Base-by-base conservation (phyloP, 495 filamentous ascomycete genomes). In the Penicillium bialowiezense region DNA sequence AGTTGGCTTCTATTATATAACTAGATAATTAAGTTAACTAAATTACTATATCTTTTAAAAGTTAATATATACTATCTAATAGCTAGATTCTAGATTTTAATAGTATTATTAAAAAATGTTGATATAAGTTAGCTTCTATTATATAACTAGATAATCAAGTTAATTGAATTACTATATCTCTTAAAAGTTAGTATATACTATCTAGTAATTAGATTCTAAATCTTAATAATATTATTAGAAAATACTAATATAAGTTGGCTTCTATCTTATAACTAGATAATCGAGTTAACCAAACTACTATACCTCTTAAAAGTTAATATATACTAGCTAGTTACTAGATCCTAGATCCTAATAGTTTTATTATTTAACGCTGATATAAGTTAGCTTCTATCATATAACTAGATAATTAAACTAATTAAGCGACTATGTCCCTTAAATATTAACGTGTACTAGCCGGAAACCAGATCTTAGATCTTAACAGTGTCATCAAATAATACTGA, bases 271-370 rank as follows among this genome's bases (percentile, higher is more conserved):
- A 59, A 67, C 47, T 57, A 62, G 12, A 45, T 42, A 18, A 67
- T 44, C 36, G 50, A 49, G 1, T 9, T 41, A 44, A 65, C 54
- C 20, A 1, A 36, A 3, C 32, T 18, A 23, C 34, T 39, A 44
- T 56, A 40, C 18, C 54, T 40, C 20, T 48, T 38, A 9, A 62
- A 44, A n/a, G 42, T 53, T 50, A 54, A 26, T 7, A 58, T 60
- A 7, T 76, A 80, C 44, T 83, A 79, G 5, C 79, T 84, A 7
- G 78, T 70, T 56, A 89, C 87, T 3, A 78, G 83, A 58, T 93
- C 89, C 50, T 36, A 52, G 10, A 51, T 38, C 41, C 64, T 67
- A 17, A 56, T 32, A 1, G 52, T 56, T 2, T 17, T 28, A 50
- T 52, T 42, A 15, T 13, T 0, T 1, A 37, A 57, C 17, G 31